phyloP scores from a whole-genome alignment of 371 early-diverging fungal species.

The Mortierella sp. region DNA sequence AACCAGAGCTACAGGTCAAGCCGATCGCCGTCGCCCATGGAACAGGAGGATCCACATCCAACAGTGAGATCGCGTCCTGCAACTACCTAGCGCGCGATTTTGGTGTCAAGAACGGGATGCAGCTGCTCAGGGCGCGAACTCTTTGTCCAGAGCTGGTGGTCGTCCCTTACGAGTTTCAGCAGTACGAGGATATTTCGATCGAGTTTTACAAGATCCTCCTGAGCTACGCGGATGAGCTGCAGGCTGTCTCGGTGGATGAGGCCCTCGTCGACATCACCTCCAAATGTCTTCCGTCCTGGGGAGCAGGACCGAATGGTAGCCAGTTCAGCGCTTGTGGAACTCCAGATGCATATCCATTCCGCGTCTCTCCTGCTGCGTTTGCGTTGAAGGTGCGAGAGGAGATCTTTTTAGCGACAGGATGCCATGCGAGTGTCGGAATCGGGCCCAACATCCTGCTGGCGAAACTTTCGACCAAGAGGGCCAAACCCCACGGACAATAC shows the following conservation, averaged over 20 bases:
- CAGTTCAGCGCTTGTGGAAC: background rate
- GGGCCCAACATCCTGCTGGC: slow-evolving; percentile 83
- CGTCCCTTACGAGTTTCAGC: slow-evolving; percentile 76
- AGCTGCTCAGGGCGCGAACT: slow-evolving; percentile 65
- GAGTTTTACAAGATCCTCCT: slow-evolving; percentile 79
- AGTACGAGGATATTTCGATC: slow-evolving; percentile 77
- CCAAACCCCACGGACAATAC: slow-evolving; percentile 85
- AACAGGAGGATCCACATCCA: slow-evolving; percentile 50
- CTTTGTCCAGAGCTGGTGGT: slow-evolving; percentile 75
- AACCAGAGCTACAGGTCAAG: slow-evolving; percentile 71
- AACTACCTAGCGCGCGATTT: slow-evolving; percentile 84
- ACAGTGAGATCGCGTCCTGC: slow-evolving; percentile 75
- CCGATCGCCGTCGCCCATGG: slow-evolving; percentile 72
- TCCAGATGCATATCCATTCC: background rate
- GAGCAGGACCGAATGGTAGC: slow-evolving; percentile 55
- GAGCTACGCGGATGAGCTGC: slow-evolving; percentile 74
- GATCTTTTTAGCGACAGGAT: slow-evolving; percentile 71
- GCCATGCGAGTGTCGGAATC: slow-evolving; percentile 82
- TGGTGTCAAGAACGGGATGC: slow-evolving; percentile 84
- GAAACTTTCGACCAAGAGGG: slow-evolving; percentile 81
- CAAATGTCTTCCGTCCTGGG: slow-evolving; percentile 53
- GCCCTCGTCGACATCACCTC: slow-evolving; percentile 82
- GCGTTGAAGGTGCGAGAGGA: slow-evolving; percentile 66
- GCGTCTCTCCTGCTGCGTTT: slow-evolving; percentile 32
- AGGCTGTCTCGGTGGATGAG: slow-evolving; percentile 87